Base-by-base conservation (phyloP, 345 rosid genomes). In the Kandelia obovata region DNA sequence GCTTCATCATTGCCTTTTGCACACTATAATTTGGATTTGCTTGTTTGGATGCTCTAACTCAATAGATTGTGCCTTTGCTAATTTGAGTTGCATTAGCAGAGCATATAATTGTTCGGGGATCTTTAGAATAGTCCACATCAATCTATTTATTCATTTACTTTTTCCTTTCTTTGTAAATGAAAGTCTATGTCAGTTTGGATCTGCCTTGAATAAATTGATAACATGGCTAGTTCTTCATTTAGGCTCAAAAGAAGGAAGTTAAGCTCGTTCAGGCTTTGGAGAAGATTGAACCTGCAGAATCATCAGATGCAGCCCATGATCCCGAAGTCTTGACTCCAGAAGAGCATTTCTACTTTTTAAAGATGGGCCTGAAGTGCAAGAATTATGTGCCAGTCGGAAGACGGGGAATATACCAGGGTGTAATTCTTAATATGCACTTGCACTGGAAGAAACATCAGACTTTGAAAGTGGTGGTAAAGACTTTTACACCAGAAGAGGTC, bases 381-480 rank as follows among this genome's bases (percentile, higher is more conserved):
- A 95, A 95, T 51, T 92, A 95, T n/a, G 99, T 95, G 31, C 97
- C 99, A 0, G 83, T 95, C 2, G 97, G 96, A 51, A 88, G 96
- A 71, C 77, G 96, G 17, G 97, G 99, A 31, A 85, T 95, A 53
- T 95, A 92, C 82, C 97, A 95, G 72, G 96, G 99, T 68, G 97
- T 95, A 56, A 92, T 92, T 75, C 80, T 95, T 62, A 95, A 95
- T 80, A 95, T 95, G 99, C 99, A 95, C 75, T 85, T 95, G 81
- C 99, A 92, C 70, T 95, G 99, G 99, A 92, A 92, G 93, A 95
- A 92, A 71, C 97, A 90, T 80, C 97, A 95, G 80, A 90, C 96
- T 16, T 56, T 95, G 67, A 69, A 92, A 81, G 99, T 95, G 65
- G 74, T 87, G 23, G 93, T 92, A 61, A 95, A 87, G 82, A 95